These are phyloP conservation scores for Cladosporium velox DNA, from an alignment of 2,329 filamentous ascomycete species.

Conservation along the genomic window DNA sequence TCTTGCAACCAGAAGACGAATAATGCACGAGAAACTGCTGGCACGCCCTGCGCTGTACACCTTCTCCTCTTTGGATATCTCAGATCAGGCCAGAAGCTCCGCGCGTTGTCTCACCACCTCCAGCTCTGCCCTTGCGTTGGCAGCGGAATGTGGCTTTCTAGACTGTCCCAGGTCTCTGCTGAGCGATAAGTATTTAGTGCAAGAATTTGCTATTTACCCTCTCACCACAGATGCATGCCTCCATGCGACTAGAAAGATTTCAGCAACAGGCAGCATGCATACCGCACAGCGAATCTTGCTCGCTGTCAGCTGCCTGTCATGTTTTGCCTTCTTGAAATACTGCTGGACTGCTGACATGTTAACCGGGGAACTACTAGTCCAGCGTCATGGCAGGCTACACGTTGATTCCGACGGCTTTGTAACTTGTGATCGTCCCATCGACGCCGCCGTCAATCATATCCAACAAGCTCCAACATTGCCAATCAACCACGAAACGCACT, in stretches of 20 bases:
- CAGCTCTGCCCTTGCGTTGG: neutral
- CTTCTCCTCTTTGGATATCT: neutral
- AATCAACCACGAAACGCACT: neutral
- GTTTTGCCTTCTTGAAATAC: slow-evolving; percentile 20
- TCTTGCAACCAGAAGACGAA: neutral
- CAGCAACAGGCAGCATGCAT: slow-evolving; percentile 9
- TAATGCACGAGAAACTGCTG: neutral
- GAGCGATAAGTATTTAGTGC: neutral
- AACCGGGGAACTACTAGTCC: neutral
- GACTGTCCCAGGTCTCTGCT: neutral
- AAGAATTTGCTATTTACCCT: no score
- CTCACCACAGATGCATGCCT: neutral
- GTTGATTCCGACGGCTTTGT: neutral
- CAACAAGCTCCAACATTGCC: neutral
- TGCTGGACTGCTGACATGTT: slow-evolving; percentile 1
- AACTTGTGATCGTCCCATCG: neutral
- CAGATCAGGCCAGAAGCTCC: neutral
- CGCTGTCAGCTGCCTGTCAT: slow-evolving; percentile 17
- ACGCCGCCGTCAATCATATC: neutral
- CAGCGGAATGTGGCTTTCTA: neutral
- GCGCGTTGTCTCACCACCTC: neutral
- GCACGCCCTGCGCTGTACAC: neutral
- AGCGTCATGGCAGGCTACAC: slow-evolving; percentile 1
- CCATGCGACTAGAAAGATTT: neutral
- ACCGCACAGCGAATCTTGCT: slow-evolving; percentile 20